Conservation (phyloP, 2,329 filamentous ascomycete genomes). For the Karstenula rhodostoma region DNA sequence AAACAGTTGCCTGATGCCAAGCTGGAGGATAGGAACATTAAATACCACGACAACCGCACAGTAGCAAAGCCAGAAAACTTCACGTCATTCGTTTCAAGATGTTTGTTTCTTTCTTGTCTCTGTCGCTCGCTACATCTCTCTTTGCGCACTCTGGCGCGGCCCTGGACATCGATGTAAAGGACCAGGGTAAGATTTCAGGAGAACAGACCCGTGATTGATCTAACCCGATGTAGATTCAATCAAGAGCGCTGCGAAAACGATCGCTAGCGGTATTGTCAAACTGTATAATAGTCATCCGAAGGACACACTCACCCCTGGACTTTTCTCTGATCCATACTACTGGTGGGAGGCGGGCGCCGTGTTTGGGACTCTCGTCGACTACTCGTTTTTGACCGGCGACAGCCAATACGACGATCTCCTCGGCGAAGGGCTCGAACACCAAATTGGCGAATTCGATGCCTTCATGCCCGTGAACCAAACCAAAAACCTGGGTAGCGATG, state of each 20-base stretch:
- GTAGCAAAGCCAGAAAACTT: background rate
- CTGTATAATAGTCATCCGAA: constrained; percentile 28
- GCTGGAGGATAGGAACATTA: background rate
- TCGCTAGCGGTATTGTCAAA: constrained; percentile 32
- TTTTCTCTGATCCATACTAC: constrained; percentile 32
- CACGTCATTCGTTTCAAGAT: constrained; percentile 21
- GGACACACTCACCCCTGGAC: constrained; percentile 20
- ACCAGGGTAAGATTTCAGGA: constrained; percentile 18
- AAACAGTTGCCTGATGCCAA: constrained; percentile 1
- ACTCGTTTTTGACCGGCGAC: constrained; percentile 55
- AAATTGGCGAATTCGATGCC: constrained; percentile 47
- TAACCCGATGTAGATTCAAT: constrained; percentile 32
- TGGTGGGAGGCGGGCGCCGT: constrained; percentile 35
- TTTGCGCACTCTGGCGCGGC: constrained; percentile 19
- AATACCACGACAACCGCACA: background rate
- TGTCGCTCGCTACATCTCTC: constrained; percentile 30
- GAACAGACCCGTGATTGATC: background rate
- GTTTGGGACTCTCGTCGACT: constrained; percentile 43
- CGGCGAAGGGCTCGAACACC: constrained; percentile 49
- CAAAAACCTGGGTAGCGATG: constrained; percentile 68
- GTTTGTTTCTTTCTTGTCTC: constrained; percentile 22
- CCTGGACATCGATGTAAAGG: constrained; percentile 33
- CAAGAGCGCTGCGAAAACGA: constrained; percentile 28
- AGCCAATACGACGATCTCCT: constrained; percentile 49
- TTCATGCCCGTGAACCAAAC: constrained; percentile 52